These are phyloP conservation scores for Primulina tabacum DNA, from an alignment of 257 asterid genomes.

Conservation along the genomic window DNA sequence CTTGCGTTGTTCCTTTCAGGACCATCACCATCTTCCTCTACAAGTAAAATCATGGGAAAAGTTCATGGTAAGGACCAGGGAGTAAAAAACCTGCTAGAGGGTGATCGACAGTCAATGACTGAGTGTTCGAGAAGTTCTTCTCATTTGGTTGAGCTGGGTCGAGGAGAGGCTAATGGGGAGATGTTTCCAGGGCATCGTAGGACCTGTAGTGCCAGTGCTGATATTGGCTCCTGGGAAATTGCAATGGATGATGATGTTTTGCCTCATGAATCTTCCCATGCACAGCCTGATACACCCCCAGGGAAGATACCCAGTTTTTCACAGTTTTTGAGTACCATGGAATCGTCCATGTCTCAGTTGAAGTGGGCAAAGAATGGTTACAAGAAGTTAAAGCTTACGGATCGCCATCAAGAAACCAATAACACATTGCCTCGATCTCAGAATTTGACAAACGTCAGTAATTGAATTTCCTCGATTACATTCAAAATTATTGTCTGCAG, in stretches of 20 bases:
- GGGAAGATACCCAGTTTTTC: slow-evolving; percentile 75
- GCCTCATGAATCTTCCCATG: slow-evolving; percentile 36
- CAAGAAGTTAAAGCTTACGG: slow-evolving; percentile 59
- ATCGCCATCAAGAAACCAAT: slow-evolving; percentile 50
- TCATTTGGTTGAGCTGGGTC: slow-evolving; percentile 46
- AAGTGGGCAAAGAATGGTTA: slow-evolving; percentile 80
- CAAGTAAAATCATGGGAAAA: slow-evolving; percentile 27
- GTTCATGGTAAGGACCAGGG: slow-evolving; percentile 31
- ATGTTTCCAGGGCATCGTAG: slow-evolving; percentile 73
- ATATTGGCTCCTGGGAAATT: slow-evolving; percentile 73
- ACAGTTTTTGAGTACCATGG: slow-evolving; percentile 67
- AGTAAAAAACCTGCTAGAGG: slow-evolving; percentile 26
- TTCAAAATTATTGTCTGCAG: neutral
- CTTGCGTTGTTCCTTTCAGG: slow-evolving; percentile 82
- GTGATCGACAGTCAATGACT: slow-evolving; percentile 27
- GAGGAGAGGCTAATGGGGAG: slow-evolving; percentile 48
- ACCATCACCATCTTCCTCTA: slow-evolving; percentile 31
- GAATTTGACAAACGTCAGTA: slow-evolving; percentile 57
- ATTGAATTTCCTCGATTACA: slow-evolving; percentile 9
- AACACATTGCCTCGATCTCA: slow-evolving; percentile 48
- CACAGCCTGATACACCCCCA: slow-evolving; percentile 48
- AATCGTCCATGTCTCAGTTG: slow-evolving; percentile 56
- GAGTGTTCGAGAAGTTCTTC: slow-evolving; percentile 50
- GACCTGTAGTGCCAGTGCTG: slow-evolving; percentile 94
- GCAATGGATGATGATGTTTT: slow-evolving; percentile 45